Evolutionary conservation across 768 basidiomycete species (phyloP), one percentile per base, ranked within the genome.

Genomic region (Naganishia vishniacii): DNA sequence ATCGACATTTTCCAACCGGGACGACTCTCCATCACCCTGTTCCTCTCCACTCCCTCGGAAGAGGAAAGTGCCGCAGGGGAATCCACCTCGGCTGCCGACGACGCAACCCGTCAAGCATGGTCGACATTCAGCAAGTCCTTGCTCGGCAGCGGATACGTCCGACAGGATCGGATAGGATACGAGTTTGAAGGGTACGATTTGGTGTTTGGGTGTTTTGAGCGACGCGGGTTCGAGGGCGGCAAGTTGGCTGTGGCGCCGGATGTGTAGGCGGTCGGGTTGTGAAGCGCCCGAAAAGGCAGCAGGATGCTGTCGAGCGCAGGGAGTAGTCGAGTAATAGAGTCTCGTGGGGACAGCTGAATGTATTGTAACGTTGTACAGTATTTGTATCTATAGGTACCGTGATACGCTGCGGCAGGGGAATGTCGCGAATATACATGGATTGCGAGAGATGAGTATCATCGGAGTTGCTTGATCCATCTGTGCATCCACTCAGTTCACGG

Each of bases 121-220:
- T 11, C 80, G 85, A 68, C 81, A 71, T 69, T 67, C 64, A 80
- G 64, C 63, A 70, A 70, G 42, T 66, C 61, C 62, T 67, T 73
- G 61, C 69, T 68, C 11, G 75, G 75, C 69, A 71, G 68, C 5
- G 77, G 71, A 15, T 98, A 93, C 78, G 84, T 81, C 69, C 81
- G 92, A 69, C 93, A 89, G 53, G 95, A 98, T 80, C 90, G 94
- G 79, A 98, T 99, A 77, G 91, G 94, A 76, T 99, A 99, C 80
- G 92, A 94, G 77, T 91, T 97, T 75, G 88, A 89, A 48, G 91
- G 87, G 59, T 79, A 75, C 45, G 70, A 77, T 69, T 51, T 77
- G 32, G 71, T 77, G 26, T 77, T 77, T 69, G 74, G 69, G 5
- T 77, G 75, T 64, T 77, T 75, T 65, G 74, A 77, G 62, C 70